phyloP scores from a whole-genome alignment of 139 green algal species.

The Chlamydomonas sp. region DNA sequence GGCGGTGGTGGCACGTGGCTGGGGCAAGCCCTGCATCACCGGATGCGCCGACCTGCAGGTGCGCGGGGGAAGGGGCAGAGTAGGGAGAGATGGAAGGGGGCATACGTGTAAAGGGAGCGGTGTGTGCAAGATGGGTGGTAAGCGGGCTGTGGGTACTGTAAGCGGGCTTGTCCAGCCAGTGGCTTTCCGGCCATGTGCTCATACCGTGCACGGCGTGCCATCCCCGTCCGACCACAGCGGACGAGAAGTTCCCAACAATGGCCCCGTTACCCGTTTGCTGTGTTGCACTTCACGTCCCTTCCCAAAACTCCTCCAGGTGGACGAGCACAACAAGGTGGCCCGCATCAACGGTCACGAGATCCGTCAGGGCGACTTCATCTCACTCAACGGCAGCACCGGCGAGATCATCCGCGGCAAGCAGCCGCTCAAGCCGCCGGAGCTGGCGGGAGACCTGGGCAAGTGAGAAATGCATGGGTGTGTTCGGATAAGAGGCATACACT shows the following conservation, averaged over 20 bases:
- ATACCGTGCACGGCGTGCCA: background rate
- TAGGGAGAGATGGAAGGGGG: background rate
- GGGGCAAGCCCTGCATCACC: slow-evolving; percentile 92
- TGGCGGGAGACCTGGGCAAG: slow-evolving; percentile 68
- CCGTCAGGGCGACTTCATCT: slow-evolving; percentile 83
- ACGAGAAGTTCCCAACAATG: too few species aligned
- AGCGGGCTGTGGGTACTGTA: background rate
- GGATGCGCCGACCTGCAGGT: slow-evolving; percentile 80
- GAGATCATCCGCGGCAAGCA: slow-evolving; percentile 81
- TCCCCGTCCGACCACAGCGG: too few species aligned
- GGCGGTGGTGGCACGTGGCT: slow-evolving; percentile 87
- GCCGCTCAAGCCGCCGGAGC: slow-evolving; percentile 45
- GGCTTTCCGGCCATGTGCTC: background rate
- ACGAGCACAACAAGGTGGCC: slow-evolving; percentile 43
- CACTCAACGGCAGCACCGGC: slow-evolving; percentile 82
- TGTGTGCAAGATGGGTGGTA: background rate
- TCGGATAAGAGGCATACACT: too few species aligned
- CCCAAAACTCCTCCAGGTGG: slow-evolving; percentile 28
- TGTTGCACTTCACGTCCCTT: background rate
- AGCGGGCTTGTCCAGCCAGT: background rate
- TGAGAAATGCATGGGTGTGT: background rate
- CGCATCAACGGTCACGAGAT: slow-evolving; percentile 53
- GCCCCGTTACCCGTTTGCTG: too few species aligned
- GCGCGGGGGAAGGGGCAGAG: slow-evolving; percentile 26
- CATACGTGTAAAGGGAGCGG: background rate